These are phyloP conservation scores for Fusarium pseudonygamai DNA, from an alignment of 2,329 filamentous ascomycete species.

Conservation along the genomic window DNA sequence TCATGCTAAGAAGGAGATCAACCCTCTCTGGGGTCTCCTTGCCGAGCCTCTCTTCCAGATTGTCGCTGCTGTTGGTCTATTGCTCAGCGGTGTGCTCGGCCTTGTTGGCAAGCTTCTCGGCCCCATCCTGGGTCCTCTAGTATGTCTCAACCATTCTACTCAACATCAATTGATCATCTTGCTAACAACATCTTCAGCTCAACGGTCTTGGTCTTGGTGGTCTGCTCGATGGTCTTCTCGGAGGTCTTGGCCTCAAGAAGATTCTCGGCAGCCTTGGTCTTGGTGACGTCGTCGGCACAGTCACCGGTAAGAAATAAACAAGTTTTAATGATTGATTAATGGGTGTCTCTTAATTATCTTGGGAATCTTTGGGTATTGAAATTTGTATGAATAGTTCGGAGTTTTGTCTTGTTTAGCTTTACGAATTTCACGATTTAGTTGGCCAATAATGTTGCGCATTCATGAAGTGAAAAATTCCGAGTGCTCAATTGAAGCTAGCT, in stretches of 20 bases:
- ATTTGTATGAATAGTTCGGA: constrained; percentile 20
- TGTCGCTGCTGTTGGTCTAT: constrained; percentile 84
- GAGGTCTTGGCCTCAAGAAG: constrained; percentile 79
- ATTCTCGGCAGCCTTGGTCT: constrained; percentile 79
- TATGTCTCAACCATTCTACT: background rate
- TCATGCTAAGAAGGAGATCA: constrained; percentile 93
- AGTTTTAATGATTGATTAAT: constrained; percentile 1
- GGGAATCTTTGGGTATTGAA: background rate
- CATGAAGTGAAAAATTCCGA: background rate
- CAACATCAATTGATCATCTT: background rate
- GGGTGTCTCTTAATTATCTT: constrained; percentile 7
- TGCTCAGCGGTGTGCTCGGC: constrained; percentile 84
- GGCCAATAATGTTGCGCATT: constrained; percentile 10
- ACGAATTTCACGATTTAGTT: constrained; percentile 27
- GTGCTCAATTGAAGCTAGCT: background rate
- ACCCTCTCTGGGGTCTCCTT: constrained; percentile 85
- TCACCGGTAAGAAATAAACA: constrained; percentile 50
- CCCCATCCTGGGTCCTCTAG: constrained; percentile 32
- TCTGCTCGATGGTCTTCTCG: constrained; percentile 80
- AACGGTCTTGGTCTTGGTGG: constrained; percentile 85
- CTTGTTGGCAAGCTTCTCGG: constrained; percentile 78
- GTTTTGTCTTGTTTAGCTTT: constrained; percentile 25
- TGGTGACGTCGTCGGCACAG: constrained; percentile 53
- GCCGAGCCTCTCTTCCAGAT: constrained; percentile 93
- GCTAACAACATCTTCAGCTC: constrained; percentile 54